Conservation (phyloP, 352 stramenopile species). For the Pythium periplocum region DNA sequence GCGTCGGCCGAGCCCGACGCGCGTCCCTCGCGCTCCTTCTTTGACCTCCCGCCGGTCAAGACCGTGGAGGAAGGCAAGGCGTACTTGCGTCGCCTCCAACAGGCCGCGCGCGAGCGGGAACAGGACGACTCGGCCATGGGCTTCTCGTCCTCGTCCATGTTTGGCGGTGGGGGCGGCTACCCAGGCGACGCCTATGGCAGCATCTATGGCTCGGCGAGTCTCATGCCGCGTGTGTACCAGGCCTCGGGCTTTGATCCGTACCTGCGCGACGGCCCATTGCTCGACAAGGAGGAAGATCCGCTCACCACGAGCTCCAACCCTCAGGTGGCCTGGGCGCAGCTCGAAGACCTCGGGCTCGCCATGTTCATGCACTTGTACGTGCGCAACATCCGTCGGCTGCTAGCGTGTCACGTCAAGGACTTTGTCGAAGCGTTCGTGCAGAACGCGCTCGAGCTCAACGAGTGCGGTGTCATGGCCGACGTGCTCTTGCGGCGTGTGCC, state of each 20-base stretch:
- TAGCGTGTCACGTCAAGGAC: slow-evolving; percentile 82
- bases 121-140: slow-evolving; percentile 47
- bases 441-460: slow-evolving; percentile 75
- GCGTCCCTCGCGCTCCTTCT: slow-evolving; percentile 71
- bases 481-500: slow-evolving; percentile 66
- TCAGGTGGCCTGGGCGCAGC: slow-evolving; percentile 67
- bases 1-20: slow-evolving; percentile 2
- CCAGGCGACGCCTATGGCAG: slow-evolving; percentile 41
- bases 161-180: slow-evolving; percentile 26
- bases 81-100: slow-evolving; percentile 61
- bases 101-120: slow-evolving; percentile 36
- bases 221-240: slow-evolving; percentile 78
- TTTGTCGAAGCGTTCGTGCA: slow-evolving; percentile 77
- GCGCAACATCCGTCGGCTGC: slow-evolving; percentile 71
- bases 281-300: slow-evolving; percentile 62
- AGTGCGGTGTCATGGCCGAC: slow-evolving; percentile 73
- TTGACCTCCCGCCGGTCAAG: slow-evolving; percentile 51
- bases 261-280: slow-evolving; percentile 41
- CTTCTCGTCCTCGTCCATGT: slow-evolving; percentile 23
- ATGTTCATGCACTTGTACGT: slow-evolving; percentile 88
- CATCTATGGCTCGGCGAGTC: slow-evolving; percentile 63
- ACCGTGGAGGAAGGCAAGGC: slow-evolving; percentile 71
- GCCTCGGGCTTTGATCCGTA: slow-evolving; percentile 76
- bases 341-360: slow-evolving; percentile 67
- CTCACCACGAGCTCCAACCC: slow-evolving; percentile 68